Percentiles rank a stretch among this genome's conserved stretches.
These are phyloP conservation scores for Paspalum vaginatum DNA, from an alignment of 176 grass and related monocot species.

Conservation along the genomic window DNA sequence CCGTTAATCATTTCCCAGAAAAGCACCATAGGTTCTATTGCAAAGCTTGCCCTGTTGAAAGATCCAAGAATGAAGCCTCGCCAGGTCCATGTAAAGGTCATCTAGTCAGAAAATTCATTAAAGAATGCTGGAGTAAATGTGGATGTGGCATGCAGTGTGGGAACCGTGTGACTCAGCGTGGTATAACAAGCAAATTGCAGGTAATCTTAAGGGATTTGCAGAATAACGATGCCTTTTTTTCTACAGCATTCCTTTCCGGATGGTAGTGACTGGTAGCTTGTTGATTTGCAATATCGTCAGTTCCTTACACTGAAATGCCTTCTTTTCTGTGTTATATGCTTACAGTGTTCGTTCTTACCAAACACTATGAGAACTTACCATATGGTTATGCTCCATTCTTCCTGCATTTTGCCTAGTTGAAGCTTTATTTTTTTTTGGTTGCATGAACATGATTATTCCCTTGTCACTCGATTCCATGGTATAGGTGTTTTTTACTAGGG, in stretches of 20 bases:
- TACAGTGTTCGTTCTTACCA: constrained; percentile 7
- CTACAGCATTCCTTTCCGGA: neutral
- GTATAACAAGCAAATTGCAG: constrained; percentile 63
- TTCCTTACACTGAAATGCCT: constrained; percentile 11
- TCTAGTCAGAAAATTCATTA: constrained; percentile 73
- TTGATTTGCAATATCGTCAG: neutral
- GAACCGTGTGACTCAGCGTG: constrained; percentile 70
- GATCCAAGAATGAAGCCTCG: constrained; percentile 41
- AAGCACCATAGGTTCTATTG: constrained; percentile 56
- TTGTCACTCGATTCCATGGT: neutral
- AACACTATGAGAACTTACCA: constrained; percentile 5
- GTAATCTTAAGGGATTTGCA: constrained; percentile 37
- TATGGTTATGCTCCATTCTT: neutral
- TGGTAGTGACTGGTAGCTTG: neutral
- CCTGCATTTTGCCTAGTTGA: neutral
- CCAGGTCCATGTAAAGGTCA: constrained; percentile 70
- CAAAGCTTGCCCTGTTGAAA: constrained; percentile 69
- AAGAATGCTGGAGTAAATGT: constrained; percentile 91
- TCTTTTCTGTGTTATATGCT: constrained; percentile 7
- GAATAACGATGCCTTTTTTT: neutral
- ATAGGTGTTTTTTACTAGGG: constrained; percentile 69
- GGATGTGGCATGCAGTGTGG: constrained; percentile 78
- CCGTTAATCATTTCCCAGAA: constrained; percentile 44
- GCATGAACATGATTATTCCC: constrained; percentile 2
- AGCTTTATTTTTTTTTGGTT: constrained; percentile 16